phyloP scores from a whole-genome alignment of 495 filamentous ascomycete species.

The Sordaria brevicollis region DNA sequence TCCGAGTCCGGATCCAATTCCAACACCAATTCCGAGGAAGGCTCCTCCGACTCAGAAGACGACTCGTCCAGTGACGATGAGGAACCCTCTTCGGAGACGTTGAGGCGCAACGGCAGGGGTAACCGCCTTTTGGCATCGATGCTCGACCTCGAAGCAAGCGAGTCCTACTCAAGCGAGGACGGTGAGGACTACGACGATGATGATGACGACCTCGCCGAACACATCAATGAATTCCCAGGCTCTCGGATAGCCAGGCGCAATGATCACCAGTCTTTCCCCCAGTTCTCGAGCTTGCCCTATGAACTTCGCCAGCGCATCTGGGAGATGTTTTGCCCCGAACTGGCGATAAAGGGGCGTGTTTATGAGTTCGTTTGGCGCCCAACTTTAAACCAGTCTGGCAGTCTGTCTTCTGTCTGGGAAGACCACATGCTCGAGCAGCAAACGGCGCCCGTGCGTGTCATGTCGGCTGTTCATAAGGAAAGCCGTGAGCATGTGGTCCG shows the following conservation, averaged over 20 bases:
- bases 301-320: slow-evolving; percentile 33
- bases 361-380: slow-evolving; percentile 3
- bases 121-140: background rate
- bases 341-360: slow-evolving; percentile 20
- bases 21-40: slow-evolving; percentile 3
- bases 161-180: slow-evolving; percentile 15
- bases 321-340: slow-evolving; percentile 27
- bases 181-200: slow-evolving; percentile 2
- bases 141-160: slow-evolving; percentile 21
- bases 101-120: background rate
- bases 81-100: background rate
- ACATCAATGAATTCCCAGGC: background rate
- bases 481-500: slow-evolving; percentile 23
- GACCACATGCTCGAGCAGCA: slow-evolving; percentile 11
- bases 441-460: slow-evolving; percentile 18
- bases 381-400: background rate
- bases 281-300: slow-evolving; percentile 26
- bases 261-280: slow-evolving; percentile 25
- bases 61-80: slow-evolving; percentile 3
- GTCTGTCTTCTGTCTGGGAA: slow-evolving; percentile 3
- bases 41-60: background rate
- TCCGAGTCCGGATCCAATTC: background rate
- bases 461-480: slow-evolving; percentile 23
- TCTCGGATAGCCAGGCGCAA: background rate
- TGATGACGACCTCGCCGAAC: background rate